A percentile compares a stretch with the other conserved stretches of the same genome.
These are phyloP conservation scores for Mortierella sp. DNA, from an alignment of 371 early-diverging fungal species.

Conservation along the genomic window DNA sequence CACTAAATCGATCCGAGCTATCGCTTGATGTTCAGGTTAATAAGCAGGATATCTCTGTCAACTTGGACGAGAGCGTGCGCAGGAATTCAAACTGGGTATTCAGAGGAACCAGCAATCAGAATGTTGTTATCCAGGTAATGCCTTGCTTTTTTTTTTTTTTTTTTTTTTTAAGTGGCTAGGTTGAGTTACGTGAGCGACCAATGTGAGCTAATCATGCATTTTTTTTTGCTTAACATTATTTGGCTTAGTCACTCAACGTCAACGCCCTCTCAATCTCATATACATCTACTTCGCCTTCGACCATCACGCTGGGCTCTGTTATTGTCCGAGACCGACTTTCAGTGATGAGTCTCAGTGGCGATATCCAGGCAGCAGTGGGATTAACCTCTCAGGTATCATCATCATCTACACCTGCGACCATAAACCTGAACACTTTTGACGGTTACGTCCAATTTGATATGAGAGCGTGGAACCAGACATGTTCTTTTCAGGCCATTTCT, in stretches of 20 bases:
- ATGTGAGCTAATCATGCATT: background rate
- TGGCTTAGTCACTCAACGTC: constrained; percentile 38
- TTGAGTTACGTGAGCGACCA: background rate
- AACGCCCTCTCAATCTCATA: constrained; percentile 41
- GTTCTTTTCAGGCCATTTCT: constrained; percentile 28
- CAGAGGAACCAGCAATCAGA: constrained; percentile 23
- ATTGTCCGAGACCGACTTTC: constrained; percentile 39
- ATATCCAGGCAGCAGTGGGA: constrained; percentile 34
- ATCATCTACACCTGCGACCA: constrained; percentile 4
- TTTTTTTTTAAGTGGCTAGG: background rate
- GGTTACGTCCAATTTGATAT: constrained; percentile 40
- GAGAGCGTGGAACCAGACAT: constrained; percentile 43
- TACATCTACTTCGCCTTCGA: constrained; percentile 27
- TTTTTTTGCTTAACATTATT: background rate
- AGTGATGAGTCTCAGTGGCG: constrained; percentile 38
- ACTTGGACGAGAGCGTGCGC: constrained; percentile 21
- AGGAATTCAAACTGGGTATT: constrained; percentile 39
- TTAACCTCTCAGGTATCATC: constrained; percentile 6
- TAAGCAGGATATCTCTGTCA: constrained; percentile 36
- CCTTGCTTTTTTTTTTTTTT: background rate
- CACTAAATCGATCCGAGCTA: constrained; percentile 19
- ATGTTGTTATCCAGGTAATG: constrained; percentile 31
- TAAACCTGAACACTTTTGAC: constrained; percentile 43
- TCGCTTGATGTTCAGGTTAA: constrained; percentile 28
- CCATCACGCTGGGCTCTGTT: constrained; percentile 23